These are phyloP conservation scores for Globisporangium uncinulatum DNA, from an alignment of 352 stramenopile species.

Conservation along the genomic window DNA sequence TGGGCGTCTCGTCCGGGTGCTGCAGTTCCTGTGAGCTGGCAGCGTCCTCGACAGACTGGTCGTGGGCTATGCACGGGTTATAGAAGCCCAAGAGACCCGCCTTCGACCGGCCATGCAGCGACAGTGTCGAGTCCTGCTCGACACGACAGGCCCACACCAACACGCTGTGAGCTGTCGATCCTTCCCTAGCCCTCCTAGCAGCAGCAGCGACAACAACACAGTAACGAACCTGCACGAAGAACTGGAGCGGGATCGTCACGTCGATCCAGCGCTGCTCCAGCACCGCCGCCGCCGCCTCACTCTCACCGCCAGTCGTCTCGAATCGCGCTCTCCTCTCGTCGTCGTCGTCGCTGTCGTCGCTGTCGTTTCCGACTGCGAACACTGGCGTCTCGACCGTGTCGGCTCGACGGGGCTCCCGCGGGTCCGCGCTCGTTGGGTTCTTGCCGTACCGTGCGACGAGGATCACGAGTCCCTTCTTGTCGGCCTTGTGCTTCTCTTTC, in stretches of 20 bases:
- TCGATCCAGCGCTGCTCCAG: constrained; percentile 61
- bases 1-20: constrained; percentile 22
- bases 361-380: constrained; percentile 9
- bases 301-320: constrained; percentile 14
- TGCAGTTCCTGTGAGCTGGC: background rate
- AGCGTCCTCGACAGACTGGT: constrained; percentile 36
- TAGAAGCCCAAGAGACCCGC: constrained; percentile 74
- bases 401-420: constrained; percentile 20
- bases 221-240: constrained; percentile 62
- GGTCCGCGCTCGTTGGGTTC: constrained; percentile 54
- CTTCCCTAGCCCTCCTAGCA: background rate
- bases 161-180: too few relatives aligned
- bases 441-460: constrained; percentile 70
- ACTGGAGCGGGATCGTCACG: constrained; percentile 74
- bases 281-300: background rate
- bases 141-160: background rate
- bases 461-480: constrained; percentile 62
- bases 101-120: constrained; percentile 54
- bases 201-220: background rate
- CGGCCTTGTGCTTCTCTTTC: constrained; percentile 31
- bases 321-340: constrained; percentile 9
- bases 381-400: constrained; percentile 14
- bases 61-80: constrained; percentile 58
- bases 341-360: constrained; percentile 18
- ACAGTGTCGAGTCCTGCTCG: constrained; percentile 46